Base-by-base conservation (phyloP, 371 early-diverging fungal genomes). In the Cokeromyces recurvatus region DNA sequence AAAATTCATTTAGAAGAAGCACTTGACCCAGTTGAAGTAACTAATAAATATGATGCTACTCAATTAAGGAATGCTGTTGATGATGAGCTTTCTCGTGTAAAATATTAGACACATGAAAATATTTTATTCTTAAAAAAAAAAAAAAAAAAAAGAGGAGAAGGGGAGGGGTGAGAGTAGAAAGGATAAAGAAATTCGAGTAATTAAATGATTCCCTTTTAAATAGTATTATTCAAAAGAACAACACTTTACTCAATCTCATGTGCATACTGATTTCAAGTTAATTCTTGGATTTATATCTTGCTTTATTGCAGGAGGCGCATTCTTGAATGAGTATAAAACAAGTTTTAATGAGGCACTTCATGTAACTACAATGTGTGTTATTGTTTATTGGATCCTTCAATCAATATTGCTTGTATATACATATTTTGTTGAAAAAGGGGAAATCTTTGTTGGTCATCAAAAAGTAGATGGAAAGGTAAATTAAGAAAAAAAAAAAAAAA, bases 21-120 rank as follows among this genome's bases (percentile, higher is more conserved):
- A n/a, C n/a, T n/a, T 17, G 51, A 51, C 14, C 63, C 66, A 15
- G 59, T 70, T 11, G 49, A 66, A 39, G 55, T 70, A 36, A 48
- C 50, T 37, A 68, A 66, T 40, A 63, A 63, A 35, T 67, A 62
- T 22, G 66, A 70, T 40, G 43, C 39, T 8, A 70, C 64, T 21
- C 59, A 70, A 47, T 27, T 70, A 16, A 74, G 68, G 25, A 58
- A 68, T 43, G 60, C 68, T 9, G 51, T 70, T 29, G 74, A 74
- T 52, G 74, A 74, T 50, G 65, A 74, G 47, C 31, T 74, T 20
- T 37, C 52, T 22, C 47, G 59, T 39, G 74, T 73, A 73, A 55
- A 44, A 15, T n/a, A 4, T 4, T 4, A 34, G 7, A 4, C 4
- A 4, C 11, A 27, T 27, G n/a, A n/a, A n/a, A n/a, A n/a, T n/a